Evolutionary conservation across 345 rosid species (phyloP).

Genomic region (Rhodamnia rubescens): DNA sequence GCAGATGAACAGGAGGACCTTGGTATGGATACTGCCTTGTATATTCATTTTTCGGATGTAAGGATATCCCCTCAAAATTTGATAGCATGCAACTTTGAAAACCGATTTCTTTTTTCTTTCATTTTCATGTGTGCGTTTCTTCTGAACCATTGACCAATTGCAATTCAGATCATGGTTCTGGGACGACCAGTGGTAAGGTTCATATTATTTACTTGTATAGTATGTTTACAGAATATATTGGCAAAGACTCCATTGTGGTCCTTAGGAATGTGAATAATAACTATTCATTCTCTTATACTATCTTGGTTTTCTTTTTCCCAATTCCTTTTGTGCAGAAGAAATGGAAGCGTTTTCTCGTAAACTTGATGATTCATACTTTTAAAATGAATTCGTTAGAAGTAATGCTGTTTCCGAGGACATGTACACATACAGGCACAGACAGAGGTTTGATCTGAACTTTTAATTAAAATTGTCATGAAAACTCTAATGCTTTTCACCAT

Average conservation of each 20-base stretch:
- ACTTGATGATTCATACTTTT: background rate
- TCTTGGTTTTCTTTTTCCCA: background rate
- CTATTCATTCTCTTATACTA: background rate
- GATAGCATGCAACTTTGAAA: background rate
- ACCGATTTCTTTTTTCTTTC: background rate
- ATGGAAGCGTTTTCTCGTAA: background rate
- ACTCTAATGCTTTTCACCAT: background rate
- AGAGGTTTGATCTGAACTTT: background rate
- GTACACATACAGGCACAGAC: background rate
- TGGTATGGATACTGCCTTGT: conserved; percentile 29
- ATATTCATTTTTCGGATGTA: background rate
- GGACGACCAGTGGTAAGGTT: background rate
- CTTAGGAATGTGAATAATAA: background rate
- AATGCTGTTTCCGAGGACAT: background rate
- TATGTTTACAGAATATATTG: background rate
- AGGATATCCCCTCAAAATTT: background rate
- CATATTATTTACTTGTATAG: background rate
- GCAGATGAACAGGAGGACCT: conserved; percentile 96
- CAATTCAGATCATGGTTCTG: background rate
- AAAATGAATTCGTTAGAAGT: background rate
- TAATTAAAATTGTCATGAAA: background rate
- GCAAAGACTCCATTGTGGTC: background rate
- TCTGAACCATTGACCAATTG: background rate
- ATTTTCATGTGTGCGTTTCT: background rate
- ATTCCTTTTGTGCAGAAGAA: background rate